A percentile compares a stretch with the other conserved stretches of the same genome.
Conservation (phyloP, 2,329 filamentous ascomycete species). For the Ustilaginoidea virens region DNA sequence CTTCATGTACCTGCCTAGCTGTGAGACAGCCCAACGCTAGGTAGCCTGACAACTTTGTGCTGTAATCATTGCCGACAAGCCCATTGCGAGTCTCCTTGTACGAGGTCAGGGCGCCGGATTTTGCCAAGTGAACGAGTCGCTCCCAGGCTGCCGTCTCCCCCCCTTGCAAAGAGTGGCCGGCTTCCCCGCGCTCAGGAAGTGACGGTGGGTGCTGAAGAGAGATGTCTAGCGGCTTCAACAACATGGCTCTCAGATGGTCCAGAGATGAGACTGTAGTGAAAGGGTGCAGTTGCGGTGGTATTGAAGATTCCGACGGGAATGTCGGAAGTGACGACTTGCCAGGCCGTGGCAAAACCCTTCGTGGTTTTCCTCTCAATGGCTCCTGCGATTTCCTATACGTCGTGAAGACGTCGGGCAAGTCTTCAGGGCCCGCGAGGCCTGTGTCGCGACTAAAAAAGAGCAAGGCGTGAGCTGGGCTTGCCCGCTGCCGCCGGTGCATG, state of each 20-base stretch:
- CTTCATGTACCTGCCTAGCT: constrained; percentile 54
- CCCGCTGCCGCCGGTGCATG: no score
- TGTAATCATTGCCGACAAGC: constrained; percentile 53
- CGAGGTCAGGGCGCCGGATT: constrained; percentile 39
- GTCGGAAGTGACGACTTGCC: constrained; percentile 35
- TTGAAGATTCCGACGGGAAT: constrained; percentile 29
- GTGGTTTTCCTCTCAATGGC: constrained; percentile 50
- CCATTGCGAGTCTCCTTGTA: constrained; percentile 63
- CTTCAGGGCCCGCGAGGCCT: constrained; percentile 35
- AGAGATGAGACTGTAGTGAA: constrained; percentile 46
- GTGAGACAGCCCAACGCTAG: constrained; percentile 59
- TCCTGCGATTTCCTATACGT: constrained; percentile 59
- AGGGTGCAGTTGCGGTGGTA: constrained; percentile 43
- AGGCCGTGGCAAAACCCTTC: constrained; percentile 38
- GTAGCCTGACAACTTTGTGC: constrained; percentile 62
- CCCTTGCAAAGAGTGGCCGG: constrained; percentile 51
- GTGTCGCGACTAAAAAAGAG: constrained; percentile 43
- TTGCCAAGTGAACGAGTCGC: constrained; percentile 45
- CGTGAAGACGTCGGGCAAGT: constrained; percentile 63
- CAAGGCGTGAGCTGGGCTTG: background rate
- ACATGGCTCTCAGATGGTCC: constrained; percentile 33
- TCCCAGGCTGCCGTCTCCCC: constrained; percentile 46
- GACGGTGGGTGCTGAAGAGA: constrained; percentile 35
- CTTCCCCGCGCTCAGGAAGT: constrained; percentile 35
- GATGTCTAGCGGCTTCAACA: constrained; percentile 41